Evolutionary conservation across 495 filamentous ascomycete genomes (phyloP).

Genomic region (Letharia lupina): DNA sequence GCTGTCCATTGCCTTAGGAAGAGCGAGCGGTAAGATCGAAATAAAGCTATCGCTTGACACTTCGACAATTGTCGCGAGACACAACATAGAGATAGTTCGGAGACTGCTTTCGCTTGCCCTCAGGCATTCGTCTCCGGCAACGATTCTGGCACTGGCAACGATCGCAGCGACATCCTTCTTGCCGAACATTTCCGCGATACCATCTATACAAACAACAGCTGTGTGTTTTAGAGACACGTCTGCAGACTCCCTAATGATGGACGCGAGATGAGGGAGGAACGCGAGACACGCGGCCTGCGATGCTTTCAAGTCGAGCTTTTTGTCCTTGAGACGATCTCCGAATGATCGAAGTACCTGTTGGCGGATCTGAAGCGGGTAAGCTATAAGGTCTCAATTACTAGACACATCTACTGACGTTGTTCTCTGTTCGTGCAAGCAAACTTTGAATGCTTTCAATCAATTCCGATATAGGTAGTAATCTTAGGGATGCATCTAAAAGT

Average conservation of each 20-base stretch:
- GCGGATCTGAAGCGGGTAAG: conserved; percentile 39
- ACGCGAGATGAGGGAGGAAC: conserved; percentile 68
- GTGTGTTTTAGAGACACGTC: conserved; percentile 68
- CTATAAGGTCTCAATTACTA: neutral
- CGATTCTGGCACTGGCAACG: conserved; percentile 54
- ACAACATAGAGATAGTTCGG: conserved; percentile 74
- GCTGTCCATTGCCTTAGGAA: conserved; percentile 60
- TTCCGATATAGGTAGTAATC: conserved; percentile 70
- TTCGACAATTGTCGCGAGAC: conserved; percentile 77
- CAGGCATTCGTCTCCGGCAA: conserved; percentile 68
- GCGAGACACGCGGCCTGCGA: conserved; percentile 63
- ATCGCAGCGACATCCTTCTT: conserved; percentile 69
- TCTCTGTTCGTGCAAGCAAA: conserved; percentile 61
- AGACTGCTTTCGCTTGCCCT: conserved; percentile 63
- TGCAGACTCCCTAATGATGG: conserved; percentile 60
- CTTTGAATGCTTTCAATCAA: conserved; percentile 77
- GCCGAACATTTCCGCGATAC: conserved; percentile 84
- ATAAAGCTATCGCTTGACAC: conserved; percentile 79
- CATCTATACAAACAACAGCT: conserved; percentile 78
- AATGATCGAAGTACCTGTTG: conserved; percentile 73
- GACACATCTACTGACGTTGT: conserved; percentile 34
- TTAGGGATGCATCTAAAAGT: conserved; percentile 63
- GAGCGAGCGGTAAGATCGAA: conserved; percentile 65
- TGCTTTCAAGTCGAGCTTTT: conserved; percentile 52
- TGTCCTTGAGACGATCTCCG: conserved; percentile 61